Percentiles rank a stretch among this genome's conserved stretches.
Conservation (phyloP, 2,329 filamentous ascomycete genomes). For the Trichoderma lentiforme region DNA sequence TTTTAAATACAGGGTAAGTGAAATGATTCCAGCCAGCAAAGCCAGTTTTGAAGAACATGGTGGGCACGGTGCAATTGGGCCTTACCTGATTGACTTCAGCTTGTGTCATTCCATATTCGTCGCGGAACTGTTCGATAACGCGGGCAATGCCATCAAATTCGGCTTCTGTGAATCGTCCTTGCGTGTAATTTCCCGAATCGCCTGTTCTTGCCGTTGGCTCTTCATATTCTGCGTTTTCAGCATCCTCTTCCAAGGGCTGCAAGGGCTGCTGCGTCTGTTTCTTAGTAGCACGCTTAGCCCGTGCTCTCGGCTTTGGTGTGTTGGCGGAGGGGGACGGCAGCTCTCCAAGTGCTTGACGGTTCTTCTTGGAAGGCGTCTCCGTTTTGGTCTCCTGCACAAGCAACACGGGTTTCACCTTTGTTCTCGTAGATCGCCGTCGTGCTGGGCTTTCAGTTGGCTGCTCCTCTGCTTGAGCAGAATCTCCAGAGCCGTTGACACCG, state of each 20-base stretch:
- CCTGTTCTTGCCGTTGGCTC: conserved; percentile 3
- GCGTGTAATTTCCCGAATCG: conserved; percentile 29
- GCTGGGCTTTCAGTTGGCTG: conserved; percentile 21
- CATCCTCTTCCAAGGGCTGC: conserved; percentile 25
- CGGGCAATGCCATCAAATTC: conserved; percentile 42
- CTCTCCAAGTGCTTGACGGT: conserved; percentile 22
- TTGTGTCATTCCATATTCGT: conserved; percentile 42
- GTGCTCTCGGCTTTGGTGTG: conserved; percentile 30
- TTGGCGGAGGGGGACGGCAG: conserved; percentile 35
- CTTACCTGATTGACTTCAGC: conserved; percentile 46
- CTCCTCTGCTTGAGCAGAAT: conserved; percentile 9
- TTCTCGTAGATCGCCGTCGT: conserved; percentile 35
- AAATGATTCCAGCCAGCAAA: background rate
- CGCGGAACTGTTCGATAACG: conserved; percentile 44
- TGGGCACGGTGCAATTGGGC: background rate
- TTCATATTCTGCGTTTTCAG: conserved; percentile 23
- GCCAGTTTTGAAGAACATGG: background rate
- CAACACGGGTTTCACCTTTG: conserved; percentile 47
- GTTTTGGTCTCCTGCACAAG: conserved; percentile 33
- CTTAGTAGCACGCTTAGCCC: conserved; percentile 30
- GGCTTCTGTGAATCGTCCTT: conserved; percentile 43
- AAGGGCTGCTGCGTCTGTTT: conserved; percentile 19
- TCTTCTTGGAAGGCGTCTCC: conserved; percentile 22
- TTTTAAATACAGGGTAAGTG: conserved; percentile 8
- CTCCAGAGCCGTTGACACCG: background rate